Conservation (phyloP, 1,284 basidiomycete genomes). For the Spongispora temasekensis region DNA sequence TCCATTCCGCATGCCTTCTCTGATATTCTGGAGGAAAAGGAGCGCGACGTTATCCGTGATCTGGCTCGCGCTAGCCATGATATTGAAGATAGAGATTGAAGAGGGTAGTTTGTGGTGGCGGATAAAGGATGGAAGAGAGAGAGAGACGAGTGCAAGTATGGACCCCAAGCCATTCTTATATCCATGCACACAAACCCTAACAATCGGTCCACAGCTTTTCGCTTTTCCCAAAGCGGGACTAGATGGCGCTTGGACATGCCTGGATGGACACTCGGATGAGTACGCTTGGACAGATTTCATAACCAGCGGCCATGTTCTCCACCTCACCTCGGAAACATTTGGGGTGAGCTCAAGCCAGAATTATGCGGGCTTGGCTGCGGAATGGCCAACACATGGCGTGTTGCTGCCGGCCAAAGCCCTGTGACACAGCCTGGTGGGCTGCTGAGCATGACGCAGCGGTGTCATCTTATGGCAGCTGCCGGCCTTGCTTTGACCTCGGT, state of each 20-base stretch:
- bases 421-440: too few species aligned
- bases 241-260: slow-evolving; percentile 18
- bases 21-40: slow-evolving; percentile 16
- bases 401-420: background rate
- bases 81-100: slow-evolving; percentile 11
- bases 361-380: too few species aligned
- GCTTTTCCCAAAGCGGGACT: slow-evolving; percentile 19
- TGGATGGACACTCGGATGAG: too few species aligned
- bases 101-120: background rate
- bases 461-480: slow-evolving; percentile 12
- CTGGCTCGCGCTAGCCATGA: background rate
- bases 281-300: too few species aligned
- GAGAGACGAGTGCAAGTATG: slow-evolving; percentile 4
- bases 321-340: slow-evolving; percentile 13
- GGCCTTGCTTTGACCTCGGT: slow-evolving; percentile 23
- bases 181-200: background rate
- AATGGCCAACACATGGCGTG: background rate
- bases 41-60: slow-evolving; percentile 7
- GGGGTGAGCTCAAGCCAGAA: too few species aligned
- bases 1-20: slow-evolving; percentile 13
- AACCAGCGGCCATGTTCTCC: background rate
- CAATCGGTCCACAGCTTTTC: slow-evolving; percentile 9
- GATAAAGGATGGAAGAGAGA: background rate
- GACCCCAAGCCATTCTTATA: slow-evolving; percentile 14
- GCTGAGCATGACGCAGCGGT: too few species aligned